Conservation (phyloP, 2,329 filamentous ascomycete genomes). For the Aspergillus hiratsukae region DNA sequence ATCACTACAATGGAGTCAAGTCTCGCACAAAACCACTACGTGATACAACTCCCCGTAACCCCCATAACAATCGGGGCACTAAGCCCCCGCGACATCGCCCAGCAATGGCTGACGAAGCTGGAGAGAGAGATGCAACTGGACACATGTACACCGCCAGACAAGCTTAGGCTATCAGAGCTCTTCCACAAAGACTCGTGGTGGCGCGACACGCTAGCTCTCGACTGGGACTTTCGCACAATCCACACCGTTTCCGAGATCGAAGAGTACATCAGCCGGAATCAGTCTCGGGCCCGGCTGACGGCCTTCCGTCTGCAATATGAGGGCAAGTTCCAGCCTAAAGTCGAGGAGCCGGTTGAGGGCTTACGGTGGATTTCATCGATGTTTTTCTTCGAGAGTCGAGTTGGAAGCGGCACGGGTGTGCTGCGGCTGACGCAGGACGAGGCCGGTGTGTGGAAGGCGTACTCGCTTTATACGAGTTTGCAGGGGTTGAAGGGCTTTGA, state of each 20-base stretch:
- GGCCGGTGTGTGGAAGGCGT: slow-evolving; percentile 33
- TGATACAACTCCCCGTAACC: slow-evolving; percentile 28
- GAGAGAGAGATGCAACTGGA: slow-evolving; percentile 17
- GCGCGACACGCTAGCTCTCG: slow-evolving; percentile 38
- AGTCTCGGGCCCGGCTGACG: slow-evolving; percentile 24
- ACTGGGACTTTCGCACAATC: slow-evolving; percentile 38
- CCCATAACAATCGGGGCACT: slow-evolving; percentile 14
- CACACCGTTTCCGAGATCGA: slow-evolving; percentile 28
- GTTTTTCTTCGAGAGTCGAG: slow-evolving; percentile 37
- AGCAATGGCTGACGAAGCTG: slow-evolving; percentile 30
- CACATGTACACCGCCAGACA: neutral
- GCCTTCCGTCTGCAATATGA: slow-evolving; percentile 29
- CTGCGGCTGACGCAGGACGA: slow-evolving; percentile 31
- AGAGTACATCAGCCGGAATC: slow-evolving; percentile 25
- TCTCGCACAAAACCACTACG: slow-evolving; percentile 20
- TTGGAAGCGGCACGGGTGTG: slow-evolving; percentile 34
- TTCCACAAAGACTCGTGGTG: slow-evolving; percentile 40
- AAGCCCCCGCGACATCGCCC: slow-evolving; percentile 23
- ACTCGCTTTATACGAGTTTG: slow-evolving; percentile 36
- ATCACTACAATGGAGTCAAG: slow-evolving; percentile 7
- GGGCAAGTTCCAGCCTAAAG: slow-evolving; percentile 28
- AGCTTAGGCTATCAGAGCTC: slow-evolving; percentile 17
- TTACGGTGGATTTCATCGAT: slow-evolving; percentile 36
- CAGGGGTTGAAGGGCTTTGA: slow-evolving; percentile 33
- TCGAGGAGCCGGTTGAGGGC: slow-evolving; percentile 25